These are phyloP conservation scores for Pneumocystis jirovecii DNA, from an alignment of 1,139 yeast genomes.

Conservation along the genomic window DNA sequence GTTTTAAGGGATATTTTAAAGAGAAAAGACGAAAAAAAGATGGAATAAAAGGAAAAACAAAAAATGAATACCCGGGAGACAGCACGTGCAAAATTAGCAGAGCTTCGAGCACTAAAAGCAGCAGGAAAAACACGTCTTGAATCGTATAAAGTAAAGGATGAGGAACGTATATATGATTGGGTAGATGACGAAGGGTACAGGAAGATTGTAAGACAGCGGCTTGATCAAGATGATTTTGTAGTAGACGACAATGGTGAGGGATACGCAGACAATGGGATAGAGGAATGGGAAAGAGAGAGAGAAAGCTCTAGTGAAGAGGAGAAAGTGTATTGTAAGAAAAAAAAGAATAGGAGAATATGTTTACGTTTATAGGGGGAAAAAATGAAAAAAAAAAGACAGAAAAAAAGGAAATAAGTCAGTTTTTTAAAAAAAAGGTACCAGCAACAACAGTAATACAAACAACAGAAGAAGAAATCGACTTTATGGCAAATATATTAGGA, in stretches of 20 bases:
- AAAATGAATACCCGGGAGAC: not conserved
- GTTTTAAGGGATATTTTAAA: not conserved
- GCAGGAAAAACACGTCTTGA: conserved; percentile 19
- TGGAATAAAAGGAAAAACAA: not conserved
- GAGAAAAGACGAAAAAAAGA: not conserved
- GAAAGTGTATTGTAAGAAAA: conserved; percentile 24
- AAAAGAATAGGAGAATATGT: conserved; percentile 18
- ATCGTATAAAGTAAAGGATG: conserved; percentile 21
- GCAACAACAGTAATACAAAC: not conserved
- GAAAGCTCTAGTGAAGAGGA: conserved; percentile 41
- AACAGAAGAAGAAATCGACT: conserved; percentile 19
- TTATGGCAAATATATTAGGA: conserved; percentile 21
- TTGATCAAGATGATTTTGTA: conserved; percentile 80
- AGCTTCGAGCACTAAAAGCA: conserved; percentile 14
- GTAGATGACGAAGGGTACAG: conserved; percentile 71
- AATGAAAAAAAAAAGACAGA: conserved; percentile 5
- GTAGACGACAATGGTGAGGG: conserved; percentile 87
- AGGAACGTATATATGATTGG: conserved; percentile 58
- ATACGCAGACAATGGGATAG: conserved; percentile 81
- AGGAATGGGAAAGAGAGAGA: conserved; percentile 54
- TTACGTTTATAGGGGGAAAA: conserved; percentile 4
- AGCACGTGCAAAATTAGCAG: conserved; percentile 10
- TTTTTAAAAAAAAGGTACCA: conserved; percentile 10
- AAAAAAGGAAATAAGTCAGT: conserved; percentile 6
- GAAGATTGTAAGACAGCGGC: conserved; percentile 59